Evolutionary conservation across 2,329 filamentous ascomycete species (phyloP).

Genomic region (Tolypocladium inflatum): DNA sequence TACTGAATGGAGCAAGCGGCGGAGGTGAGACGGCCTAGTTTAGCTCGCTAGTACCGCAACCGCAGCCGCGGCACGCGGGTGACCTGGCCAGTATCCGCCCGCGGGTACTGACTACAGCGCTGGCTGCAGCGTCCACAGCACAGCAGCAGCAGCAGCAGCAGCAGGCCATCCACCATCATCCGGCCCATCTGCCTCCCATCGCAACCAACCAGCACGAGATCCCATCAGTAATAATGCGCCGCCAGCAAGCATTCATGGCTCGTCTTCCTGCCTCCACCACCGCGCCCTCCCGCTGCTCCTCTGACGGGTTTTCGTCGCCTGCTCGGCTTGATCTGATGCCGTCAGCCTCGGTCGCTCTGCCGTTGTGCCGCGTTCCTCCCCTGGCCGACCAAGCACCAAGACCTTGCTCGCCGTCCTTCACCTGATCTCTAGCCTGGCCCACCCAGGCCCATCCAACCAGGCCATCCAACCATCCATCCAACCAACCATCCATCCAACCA

Average conservation of each 20-base stretch:
- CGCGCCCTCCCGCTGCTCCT: not conserved
- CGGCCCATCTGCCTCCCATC: not conserved
- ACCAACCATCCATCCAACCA: not conserved
- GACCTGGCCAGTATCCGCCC: not conserved
- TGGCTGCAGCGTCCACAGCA: too few relatives aligned
- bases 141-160: not conserved
- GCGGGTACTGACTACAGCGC: not conserved
- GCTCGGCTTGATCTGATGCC: not conserved
- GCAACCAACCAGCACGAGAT: not conserved
- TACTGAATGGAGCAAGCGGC: not conserved
- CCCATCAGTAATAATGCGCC: not conserved
- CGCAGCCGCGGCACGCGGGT: not conserved
- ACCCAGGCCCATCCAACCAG: conserved; percentile 2
- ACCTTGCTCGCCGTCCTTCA: conserved; percentile 4
- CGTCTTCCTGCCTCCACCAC: not conserved
- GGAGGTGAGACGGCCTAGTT: not conserved
- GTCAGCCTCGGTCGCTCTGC: not conserved
- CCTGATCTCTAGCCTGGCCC: conserved; percentile 7
- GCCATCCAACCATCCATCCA: not conserved
- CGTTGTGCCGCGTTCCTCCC: not conserved
- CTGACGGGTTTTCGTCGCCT: not conserved
- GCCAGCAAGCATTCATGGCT: not conserved
- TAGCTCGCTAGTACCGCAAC: not conserved
- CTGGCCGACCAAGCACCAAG: not conserved
- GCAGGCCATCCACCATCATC: not conserved